Percentiles rank a stretch among this genome's conserved stretches.
Evolutionary conservation across 495 filamentous ascomycete genomes (phyloP).

Genomic region (Penicillium crystallinum): DNA sequence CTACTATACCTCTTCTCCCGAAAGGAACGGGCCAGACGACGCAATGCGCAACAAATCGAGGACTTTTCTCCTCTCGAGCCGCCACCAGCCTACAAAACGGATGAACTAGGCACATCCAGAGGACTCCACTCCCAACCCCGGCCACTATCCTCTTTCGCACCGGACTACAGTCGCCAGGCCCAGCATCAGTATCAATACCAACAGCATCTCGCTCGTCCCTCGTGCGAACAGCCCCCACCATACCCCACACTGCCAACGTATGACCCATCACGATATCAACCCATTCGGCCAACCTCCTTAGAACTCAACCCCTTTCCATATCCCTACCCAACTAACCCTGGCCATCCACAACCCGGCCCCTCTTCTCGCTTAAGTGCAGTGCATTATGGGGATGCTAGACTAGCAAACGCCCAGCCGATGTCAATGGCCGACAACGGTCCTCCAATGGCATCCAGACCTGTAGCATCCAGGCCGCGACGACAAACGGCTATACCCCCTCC

Average conservation of each 20-base stretch:
- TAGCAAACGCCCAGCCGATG: slow-evolving; percentile 13
- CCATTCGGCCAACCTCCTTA: slow-evolving; percentile 15
- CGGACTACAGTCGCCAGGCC: slow-evolving; percentile 19
- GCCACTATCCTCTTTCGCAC: slow-evolving; percentile 28
- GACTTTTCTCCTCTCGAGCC: slow-evolving; percentile 6
- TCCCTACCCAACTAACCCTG: neutral
- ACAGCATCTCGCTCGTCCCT: slow-evolving; percentile 15
- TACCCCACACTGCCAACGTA: slow-evolving; percentile 24
- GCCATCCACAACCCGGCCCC: slow-evolving; percentile 1
- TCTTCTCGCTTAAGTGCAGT: slow-evolving; percentile 22
- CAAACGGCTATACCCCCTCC: slow-evolving; percentile 12
- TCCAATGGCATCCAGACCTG: neutral
- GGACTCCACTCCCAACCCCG: slow-evolving; percentile 20
- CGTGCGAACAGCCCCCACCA: slow-evolving; percentile 17
- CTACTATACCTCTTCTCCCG: slow-evolving; percentile 22
- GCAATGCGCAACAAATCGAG: slow-evolving; percentile 10
- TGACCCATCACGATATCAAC: slow-evolving; percentile 29
- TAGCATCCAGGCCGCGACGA: slow-evolving; percentile 1
- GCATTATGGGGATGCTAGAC: slow-evolving; percentile 18
- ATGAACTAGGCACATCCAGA: slow-evolving; percentile 8
- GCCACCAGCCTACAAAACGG: slow-evolving; percentile 15
- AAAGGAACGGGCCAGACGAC: slow-evolving; percentile 26
- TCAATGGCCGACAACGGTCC: neutral
- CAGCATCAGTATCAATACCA: slow-evolving; percentile 2
- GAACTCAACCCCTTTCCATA: neutral